Base-by-base conservation (phyloP, 345 rosid genomes). In the Turnera subulata region DNA sequence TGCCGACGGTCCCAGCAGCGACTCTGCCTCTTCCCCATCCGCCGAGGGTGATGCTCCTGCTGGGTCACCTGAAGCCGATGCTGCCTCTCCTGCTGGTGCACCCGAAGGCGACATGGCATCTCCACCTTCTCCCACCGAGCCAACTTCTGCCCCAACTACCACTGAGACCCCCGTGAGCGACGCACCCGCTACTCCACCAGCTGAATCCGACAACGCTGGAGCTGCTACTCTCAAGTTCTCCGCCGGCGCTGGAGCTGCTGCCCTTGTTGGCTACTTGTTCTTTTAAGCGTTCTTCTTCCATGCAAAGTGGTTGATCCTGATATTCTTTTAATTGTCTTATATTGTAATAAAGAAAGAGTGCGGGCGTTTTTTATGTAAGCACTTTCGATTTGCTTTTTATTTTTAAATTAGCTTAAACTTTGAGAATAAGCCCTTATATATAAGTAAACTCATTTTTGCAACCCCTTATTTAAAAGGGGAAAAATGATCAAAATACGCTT, bases 201-300 rank as follows among this genome's bases (percentile, higher is more conserved):
- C 69, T 6, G 40, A 49, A 11, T n/a, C 57, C 6, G 20, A 1
- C 1, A 53, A 2, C 19, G 45, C 20, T 11, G 54, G 13, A 6
- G 58, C 52, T 11, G 47, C 50, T 29, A 29, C 61, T 16, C 3
- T 61, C 13, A 60, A 54, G 17, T 15, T 55, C 46, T 59, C 74
- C 5, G 43, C 65, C 1, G 46, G 40, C 11, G 61, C 46, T 32
- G 70, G 46, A 7, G 45, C 44, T 17, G 65, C 61, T 13, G 57
- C 68, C 20, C 62, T 42, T 21, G 62, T 46, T 22, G 70, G 40
- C 7, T 16, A 15, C 44, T 56, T 70, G 40, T 64, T 65, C 65
- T 53, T 59, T 39, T 59, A 53, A 57, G 20, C 38, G n/a, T n/a
- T 16, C 10, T 24, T 15, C 2, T 39, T 20, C 48, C 37, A 61